A percentile compares a stretch with the other conserved stretches of the same genome.
These are phyloP conservation scores for Sherardia arvensis DNA, from an alignment of 257 asterid genomes.

Conservation along the genomic window DNA sequence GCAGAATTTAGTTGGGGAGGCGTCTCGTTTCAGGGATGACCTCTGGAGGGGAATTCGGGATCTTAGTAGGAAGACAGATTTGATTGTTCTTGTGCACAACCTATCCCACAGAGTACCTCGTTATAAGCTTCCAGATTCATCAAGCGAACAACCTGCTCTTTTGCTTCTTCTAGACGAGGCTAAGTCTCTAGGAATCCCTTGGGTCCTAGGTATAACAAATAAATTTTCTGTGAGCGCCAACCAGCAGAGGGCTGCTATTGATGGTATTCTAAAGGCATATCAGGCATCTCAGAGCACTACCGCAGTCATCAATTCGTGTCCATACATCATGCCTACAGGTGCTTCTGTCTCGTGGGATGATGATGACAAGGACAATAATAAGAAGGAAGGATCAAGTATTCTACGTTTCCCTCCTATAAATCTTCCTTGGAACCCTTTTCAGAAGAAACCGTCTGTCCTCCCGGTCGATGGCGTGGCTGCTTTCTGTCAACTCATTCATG, in stretches of 20 bases:
- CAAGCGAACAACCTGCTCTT: constrained; percentile 60
- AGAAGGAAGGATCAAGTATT: constrained; percentile 26
- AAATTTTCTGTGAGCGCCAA: constrained; percentile 95
- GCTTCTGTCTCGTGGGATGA: constrained; percentile 57
- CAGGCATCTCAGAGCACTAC: constrained; percentile 70
- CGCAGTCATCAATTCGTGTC: constrained; percentile 80
- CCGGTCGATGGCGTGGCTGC: constrained; percentile 80
- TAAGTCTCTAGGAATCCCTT: constrained; percentile 85
- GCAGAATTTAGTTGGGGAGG: constrained; percentile 78
- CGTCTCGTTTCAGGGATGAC: constrained; percentile 86
- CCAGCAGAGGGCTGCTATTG: constrained; percentile 73
- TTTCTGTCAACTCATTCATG: constrained; percentile 61
- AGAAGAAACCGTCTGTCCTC: constrained; percentile 62
- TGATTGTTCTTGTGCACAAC: constrained; percentile 91
- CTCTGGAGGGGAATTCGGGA: constrained; percentile 95
- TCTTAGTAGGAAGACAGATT: constrained; percentile 75
- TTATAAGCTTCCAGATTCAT: constrained; percentile 39
- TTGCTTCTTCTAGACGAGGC: constrained; percentile 79
- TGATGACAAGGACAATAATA: constrained; percentile 28
- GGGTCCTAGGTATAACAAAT: constrained; percentile 92
- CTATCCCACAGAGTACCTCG: constrained; percentile 87
- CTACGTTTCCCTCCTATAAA: constrained; percentile 50
- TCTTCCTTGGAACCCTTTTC: constrained; percentile 63
- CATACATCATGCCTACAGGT: constrained; percentile 68
- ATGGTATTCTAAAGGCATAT: constrained; percentile 69